Base-by-base conservation (phyloP, 192 early-diverging fungal species). In the Coemansia sp. region DNA sequence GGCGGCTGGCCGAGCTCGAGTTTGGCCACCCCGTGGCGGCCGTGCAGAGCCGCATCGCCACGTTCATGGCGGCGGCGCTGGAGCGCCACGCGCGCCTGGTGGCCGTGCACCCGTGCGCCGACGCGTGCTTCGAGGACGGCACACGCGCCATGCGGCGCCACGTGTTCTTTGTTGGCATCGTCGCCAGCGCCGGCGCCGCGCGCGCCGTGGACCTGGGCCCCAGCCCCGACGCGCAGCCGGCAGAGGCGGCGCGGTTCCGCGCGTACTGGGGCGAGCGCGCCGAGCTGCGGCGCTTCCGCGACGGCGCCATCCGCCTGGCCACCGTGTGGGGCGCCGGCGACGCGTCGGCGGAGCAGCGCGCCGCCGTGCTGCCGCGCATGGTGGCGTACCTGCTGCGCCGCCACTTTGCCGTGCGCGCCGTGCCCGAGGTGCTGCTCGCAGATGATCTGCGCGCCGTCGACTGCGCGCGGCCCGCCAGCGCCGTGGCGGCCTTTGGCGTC, bases 271-370 rank as follows among this genome's bases (percentile, higher is more conserved):
- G 97, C n/a, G 86, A 82, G 38, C 90, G 89, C 36, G 86, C 94
- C 4, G 96, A 97, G 69, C 73, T 96, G 56, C 90, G 97, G 32
- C 90, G 97, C 15, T 99, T 98, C 88, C 91, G 94, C 70, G 94
- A 99, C 69, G 95, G 94, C 20, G 88, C 87, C 51, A 97, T 99
- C 73, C 60, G 88, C 6, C 91, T 96, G 79, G 93, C 92, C 83
- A 91, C 94, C 6, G 91, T 97, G 0, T 99, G 94, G 89, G 84
- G 85, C 49, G 64, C 62, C 39, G 77, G 70, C 68, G 82, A 86
- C 5, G 66, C 67, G 64, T 25, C 79, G 20, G 63, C 84, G 10
- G 93, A 95, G 59, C 74, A 82, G 20, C 85, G 90, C 2, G 83
- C 88, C 12, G 67, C 92, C 38, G 88, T 97, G 65, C 87, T 97